phyloP scores from a whole-genome alignment of 164 flowering plant species.

The Piper longum region DNA sequence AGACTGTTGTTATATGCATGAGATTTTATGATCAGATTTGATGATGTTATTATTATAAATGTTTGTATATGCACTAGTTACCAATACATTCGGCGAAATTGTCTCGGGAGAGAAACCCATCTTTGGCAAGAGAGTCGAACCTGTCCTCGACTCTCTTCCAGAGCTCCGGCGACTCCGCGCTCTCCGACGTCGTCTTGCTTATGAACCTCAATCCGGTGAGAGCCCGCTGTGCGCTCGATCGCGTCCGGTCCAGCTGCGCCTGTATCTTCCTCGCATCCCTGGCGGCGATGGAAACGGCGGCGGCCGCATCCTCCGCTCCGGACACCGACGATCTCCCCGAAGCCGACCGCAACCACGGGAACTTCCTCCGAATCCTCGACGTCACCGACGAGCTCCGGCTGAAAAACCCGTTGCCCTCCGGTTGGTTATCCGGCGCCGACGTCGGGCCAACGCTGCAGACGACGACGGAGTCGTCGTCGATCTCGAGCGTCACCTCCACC shows the following conservation, averaged over 20 bases:
- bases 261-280: conserved; percentile 43
- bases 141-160: conserved; percentile 64
- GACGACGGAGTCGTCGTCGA: conserved; percentile 41
- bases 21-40: not conserved
- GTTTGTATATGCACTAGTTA: conserved; percentile 4
- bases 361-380: conserved; percentile 36
- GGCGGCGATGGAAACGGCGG: conserved; percentile 16
- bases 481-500: conserved; percentile 72
- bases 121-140: conserved; percentile 40
- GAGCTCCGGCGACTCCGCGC: conserved; percentile 20
- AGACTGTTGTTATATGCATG: not conserved
- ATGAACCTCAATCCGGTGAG: conserved; percentile 78
- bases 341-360: conserved; percentile 44
- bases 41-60: too few species aligned
- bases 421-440: conserved; percentile 2
- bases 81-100: conserved; percentile 92
- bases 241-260: conserved; percentile 44
- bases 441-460: conserved; percentile 48
- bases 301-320: conserved; percentile 18
- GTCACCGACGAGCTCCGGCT: conserved; percentile 40
- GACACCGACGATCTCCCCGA: conserved; percentile 28
- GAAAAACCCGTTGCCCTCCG: conserved; percentile 8
- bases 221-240: conserved; percentile 60
- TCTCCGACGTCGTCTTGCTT: conserved; percentile 39
- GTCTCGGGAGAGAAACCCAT: conserved; percentile 58